Evolutionary conservation across 2,329 filamentous ascomycete species (phyloP), one percentile per base, ranked within the genome.

Genomic region (Neurospora sp.): DNA sequence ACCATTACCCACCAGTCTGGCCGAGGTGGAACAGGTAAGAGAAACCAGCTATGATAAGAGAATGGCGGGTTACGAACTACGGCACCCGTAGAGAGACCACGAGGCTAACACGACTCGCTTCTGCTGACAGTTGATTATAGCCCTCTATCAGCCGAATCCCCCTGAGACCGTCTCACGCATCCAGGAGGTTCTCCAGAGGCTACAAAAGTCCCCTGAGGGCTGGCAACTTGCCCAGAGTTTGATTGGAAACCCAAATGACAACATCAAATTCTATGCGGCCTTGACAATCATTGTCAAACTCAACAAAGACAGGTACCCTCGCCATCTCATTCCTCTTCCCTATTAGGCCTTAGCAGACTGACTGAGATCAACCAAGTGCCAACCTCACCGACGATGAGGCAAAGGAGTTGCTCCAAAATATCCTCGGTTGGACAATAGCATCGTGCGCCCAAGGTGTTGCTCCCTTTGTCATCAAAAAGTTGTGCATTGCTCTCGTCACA

Each of bases 231-330:
- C 93, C 23, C 89, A 95, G 76, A 87, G 88, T 68, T 84, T 98
- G 15, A 83, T 97, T 11, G 83, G 83, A 67, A 88, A 88, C 71
- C 82, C 86, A 28, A 89, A 92, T 74, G 87, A 91, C 71, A 90
- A 94, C 75, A 88, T 96, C 74, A 91, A 91, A 73, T 98, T 98
- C 81, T 97, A 97, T 78, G 96, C 93, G 15, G 95, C 94, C 38
- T 85, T 97, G 71, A 98, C 95, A 0, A 91, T 97, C 74, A 96
- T 93, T 67, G 89, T 98, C 75, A 99, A 98, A 81, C 87, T 98
- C 70, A 97, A 98, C 78, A 91, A 90, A n/a, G 92, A 96, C 77
- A 92, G 89, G 91, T 91, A 82, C 73, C 12, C 46, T 6, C n/a
- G 4, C 66, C 23, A 69, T 46, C 36, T 38, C 41, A 12, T 67